Percentiles rank a stretch among this genome's conserved stretches.
phyloP scores from a whole-genome alignment of 2,329 filamentous ascomycete species.

The Ploettnerulaceae sp. region DNA sequence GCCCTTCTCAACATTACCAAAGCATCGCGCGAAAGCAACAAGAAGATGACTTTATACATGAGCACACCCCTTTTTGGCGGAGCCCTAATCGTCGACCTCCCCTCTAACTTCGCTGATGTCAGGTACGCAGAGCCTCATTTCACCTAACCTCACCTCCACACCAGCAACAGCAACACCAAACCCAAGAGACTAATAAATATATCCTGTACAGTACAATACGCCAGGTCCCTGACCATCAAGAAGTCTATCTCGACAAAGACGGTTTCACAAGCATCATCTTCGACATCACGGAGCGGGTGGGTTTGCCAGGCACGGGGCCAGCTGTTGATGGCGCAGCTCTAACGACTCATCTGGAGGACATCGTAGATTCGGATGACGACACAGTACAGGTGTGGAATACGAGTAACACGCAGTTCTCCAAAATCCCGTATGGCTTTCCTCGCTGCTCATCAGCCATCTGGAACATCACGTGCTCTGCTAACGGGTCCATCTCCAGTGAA shows the following conservation, averaged over 20 bases:
- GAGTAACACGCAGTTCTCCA: constrained; percentile 54
- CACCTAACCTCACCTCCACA: constrained; percentile 8
- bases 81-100: constrained; percentile 64
- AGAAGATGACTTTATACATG: constrained; percentile 49
- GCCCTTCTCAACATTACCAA: too few species aligned
- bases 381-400: constrained; percentile 63
- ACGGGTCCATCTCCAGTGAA: constrained; percentile 35
- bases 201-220: constrained; percentile 55
- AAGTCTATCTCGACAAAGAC: constrained; percentile 80
- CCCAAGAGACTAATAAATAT: constrained; percentile 19
- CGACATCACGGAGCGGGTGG: constrained; percentile 82
- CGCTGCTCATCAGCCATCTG: not conserved
- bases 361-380: constrained; percentile 60
- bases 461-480: constrained; percentile 14
- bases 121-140: constrained; percentile 47
- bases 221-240: constrained; percentile 81
- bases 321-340: constrained; percentile 66
- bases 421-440: constrained; percentile 38
- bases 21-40: too few species aligned
- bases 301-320: constrained; percentile 46
- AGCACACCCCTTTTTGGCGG: constrained; percentile 65
- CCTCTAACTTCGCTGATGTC: constrained; percentile 64
- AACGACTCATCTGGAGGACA: constrained; percentile 63
- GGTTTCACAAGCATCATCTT: constrained; percentile 85
- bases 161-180: not conserved